Evolutionary conservation across 805 yeast species (phyloP).

Genomic region (Clavispora phyllophila): DNA sequence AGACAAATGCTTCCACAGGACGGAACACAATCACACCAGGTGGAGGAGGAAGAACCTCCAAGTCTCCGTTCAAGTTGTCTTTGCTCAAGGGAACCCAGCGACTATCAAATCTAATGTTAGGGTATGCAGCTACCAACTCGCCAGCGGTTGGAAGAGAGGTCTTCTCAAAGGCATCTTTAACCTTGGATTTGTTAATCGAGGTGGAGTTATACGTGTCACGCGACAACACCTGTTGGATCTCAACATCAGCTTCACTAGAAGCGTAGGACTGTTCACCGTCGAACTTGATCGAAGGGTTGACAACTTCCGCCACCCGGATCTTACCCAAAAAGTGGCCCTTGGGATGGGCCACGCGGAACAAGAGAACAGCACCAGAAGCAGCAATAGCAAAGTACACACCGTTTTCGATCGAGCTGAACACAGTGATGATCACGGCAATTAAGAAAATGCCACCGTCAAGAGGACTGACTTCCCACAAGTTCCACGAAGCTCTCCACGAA

Average conservation of each 20-base stretch:
- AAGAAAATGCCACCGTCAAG: constrained; percentile 69
- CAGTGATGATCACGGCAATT: constrained; percentile 67
- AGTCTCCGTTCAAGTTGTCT: constrained; percentile 48
- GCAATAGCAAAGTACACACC: constrained; percentile 90
- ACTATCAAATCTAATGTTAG: constrained; percentile 44
- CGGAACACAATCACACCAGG: constrained; percentile 86
- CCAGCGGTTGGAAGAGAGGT: constrained; percentile 16
- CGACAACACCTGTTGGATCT: constrained; percentile 41
- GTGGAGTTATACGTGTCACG: constrained; percentile 22
- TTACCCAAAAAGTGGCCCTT: constrained; percentile 79
- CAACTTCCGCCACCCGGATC: constrained; percentile 65
- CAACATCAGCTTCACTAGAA: constrained; percentile 25
- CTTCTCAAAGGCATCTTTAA: constrained; percentile 11
- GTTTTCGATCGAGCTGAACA: constrained; percentile 74
- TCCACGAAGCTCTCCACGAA: constrained; percentile 59
- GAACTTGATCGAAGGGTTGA: constrained; percentile 49
- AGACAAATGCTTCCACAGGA: constrained; percentile 74
- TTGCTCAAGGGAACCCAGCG: constrained; percentile 65
- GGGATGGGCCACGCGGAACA: constrained; percentile 76
- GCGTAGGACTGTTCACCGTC: constrained; percentile 14
- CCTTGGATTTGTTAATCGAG: constrained; percentile 18
- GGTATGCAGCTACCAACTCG: constrained; percentile 22
- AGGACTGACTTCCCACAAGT: constrained; percentile 69
- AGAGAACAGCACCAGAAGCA: constrained; percentile 70
- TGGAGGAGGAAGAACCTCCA: constrained; percentile 72